phyloP scores from a whole-genome alignment of 2,329 filamentous ascomycete genomes.

The Thielaviopsis punctulata region DNA sequence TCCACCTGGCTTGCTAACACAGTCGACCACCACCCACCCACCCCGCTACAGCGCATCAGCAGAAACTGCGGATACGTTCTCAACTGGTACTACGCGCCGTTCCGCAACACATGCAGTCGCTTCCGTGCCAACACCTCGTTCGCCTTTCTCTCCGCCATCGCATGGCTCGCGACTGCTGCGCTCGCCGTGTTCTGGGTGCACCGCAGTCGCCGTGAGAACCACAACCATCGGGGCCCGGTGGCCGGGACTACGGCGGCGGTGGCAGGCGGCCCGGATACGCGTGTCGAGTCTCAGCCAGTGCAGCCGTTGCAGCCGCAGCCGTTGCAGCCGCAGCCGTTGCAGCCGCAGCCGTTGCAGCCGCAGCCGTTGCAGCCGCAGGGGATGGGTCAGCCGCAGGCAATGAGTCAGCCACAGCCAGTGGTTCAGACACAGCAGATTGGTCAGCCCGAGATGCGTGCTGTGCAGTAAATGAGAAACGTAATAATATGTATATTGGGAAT shows the following conservation, averaged over 20 bases:
- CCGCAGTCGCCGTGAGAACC: slow-evolving; percentile 16
- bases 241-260: not conserved
- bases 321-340: no score
- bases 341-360: no score
- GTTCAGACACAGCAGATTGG: not conserved
- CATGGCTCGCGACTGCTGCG: slow-evolving; percentile 50
- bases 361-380: no score
- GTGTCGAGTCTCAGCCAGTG: not conserved
- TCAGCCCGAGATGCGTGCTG: not conserved
- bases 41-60: slow-evolving; percentile 22
- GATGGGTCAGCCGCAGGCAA: not conserved
- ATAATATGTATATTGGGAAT: no score
- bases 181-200: slow-evolving; percentile 39
- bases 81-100: slow-evolving; percentile 39
- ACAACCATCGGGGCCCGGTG: not conserved
- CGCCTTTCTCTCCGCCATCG: slow-evolving; percentile 50
- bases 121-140: slow-evolving; percentile 60
- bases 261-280: not conserved
- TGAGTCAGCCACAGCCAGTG: not conserved
- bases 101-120: slow-evolving; percentile 36
- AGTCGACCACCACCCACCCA: not conserved
- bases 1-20: not conserved
- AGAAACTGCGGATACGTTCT: slow-evolving; percentile 39
- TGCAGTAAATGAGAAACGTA: no score
- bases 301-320: no score